Percentiles rank a stretch among this genome's conserved stretches.
Evolutionary conservation across 768 basidiomycete species (phyloP).

Genomic region (Macrolepiota fuliginosa): DNA sequence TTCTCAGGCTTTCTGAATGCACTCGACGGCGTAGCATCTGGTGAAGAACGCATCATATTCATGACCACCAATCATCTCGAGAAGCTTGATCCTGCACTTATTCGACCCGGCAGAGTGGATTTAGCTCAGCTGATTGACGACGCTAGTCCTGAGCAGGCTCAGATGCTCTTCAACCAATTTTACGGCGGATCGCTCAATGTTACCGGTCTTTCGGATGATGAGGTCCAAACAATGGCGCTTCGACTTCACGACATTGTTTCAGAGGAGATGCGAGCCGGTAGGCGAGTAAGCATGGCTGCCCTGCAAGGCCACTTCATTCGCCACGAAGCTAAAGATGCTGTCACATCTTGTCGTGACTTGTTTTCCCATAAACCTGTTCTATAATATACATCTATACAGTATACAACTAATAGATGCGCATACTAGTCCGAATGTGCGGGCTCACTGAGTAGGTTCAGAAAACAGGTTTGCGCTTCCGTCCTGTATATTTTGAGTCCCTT

Average conservation of each 20-base stretch:
- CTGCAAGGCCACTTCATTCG: slow-evolving; percentile 95
- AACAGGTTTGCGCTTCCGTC: slow-evolving; percentile 76
- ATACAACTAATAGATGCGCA: not conserved
- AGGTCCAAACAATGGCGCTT: slow-evolving; percentile 43
- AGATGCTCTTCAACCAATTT: slow-evolving; percentile 77
- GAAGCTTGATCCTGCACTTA: slow-evolving; percentile 87
- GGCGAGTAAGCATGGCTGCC: slow-evolving; percentile 89
- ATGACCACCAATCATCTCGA: slow-evolving; percentile 98
- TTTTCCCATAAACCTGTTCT: slow-evolving; percentile 30
- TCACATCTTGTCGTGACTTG: slow-evolving; percentile 46
- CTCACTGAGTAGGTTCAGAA: slow-evolving; percentile 51
- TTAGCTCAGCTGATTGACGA: slow-evolving; percentile 82
- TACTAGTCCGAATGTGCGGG: slow-evolving; percentile 16
- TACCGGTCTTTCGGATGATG: slow-evolving; percentile 28
- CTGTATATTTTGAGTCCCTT: slow-evolving; percentile 85
- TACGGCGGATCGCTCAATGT: slow-evolving; percentile 53
- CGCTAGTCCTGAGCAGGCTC: slow-evolving; percentile 79
- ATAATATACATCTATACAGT: slow-evolving; percentile 3
- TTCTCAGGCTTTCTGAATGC: slow-evolving; percentile 98
- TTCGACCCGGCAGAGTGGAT: slow-evolving; percentile 95
- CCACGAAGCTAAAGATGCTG: slow-evolving; percentile 53
- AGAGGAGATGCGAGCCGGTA: slow-evolving; percentile 47
- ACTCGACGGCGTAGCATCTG: slow-evolving; percentile 95
- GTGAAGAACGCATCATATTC: slow-evolving; percentile 97
- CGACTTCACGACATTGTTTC: slow-evolving; percentile 54